Evolutionary conservation across 768 basidiomycete genomes (phyloP).

Genomic region (Trametes villosa): DNA sequence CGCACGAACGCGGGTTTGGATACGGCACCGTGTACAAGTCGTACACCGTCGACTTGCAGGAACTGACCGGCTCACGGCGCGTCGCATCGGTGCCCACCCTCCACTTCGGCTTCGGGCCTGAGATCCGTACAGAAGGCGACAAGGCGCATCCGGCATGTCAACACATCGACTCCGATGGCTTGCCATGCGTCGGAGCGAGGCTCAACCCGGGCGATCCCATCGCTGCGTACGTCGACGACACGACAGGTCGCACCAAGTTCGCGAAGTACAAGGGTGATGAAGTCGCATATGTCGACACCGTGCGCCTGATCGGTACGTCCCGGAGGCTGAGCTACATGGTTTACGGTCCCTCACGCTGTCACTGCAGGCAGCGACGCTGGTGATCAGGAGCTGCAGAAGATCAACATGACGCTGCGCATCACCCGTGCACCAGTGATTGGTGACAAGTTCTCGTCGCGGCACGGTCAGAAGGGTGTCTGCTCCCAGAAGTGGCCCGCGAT

Average conservation of each 20-base stretch:
- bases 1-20: slow-evolving; percentile 96
- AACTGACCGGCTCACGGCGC: slow-evolving; percentile 69
- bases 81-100: slow-evolving; percentile 61
- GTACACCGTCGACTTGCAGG: slow-evolving; percentile 87
- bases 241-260: slow-evolving; percentile 77
- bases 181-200: slow-evolving; percentile 76
- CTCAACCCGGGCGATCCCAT: slow-evolving; percentile 78
- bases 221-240: slow-evolving; percentile 88
- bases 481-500: slow-evolving; percentile 98
- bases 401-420: slow-evolving; percentile 92
- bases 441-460: slow-evolving; percentile 98
- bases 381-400: slow-evolving; percentile 86
- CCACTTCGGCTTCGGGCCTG: slow-evolving; percentile 89
- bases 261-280: slow-evolving; percentile 99
- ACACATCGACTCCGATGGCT: slow-evolving; percentile 80
- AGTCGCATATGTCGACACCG: slow-evolving; percentile 84
- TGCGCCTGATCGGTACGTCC: slow-evolving; percentile 80
- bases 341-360: not conserved
- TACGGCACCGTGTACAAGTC: slow-evolving; percentile 98
- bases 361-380: slow-evolving; percentile 79
- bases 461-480: slow-evolving; percentile 99
- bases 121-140: slow-evolving; percentile 60
- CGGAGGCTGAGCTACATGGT: not conserved
- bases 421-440: slow-evolving; percentile 96
- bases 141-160: slow-evolving; percentile 47